phyloP scores from a whole-genome alignment of 345 rosid genomes.

The Geranium rotundifolium region DNA sequence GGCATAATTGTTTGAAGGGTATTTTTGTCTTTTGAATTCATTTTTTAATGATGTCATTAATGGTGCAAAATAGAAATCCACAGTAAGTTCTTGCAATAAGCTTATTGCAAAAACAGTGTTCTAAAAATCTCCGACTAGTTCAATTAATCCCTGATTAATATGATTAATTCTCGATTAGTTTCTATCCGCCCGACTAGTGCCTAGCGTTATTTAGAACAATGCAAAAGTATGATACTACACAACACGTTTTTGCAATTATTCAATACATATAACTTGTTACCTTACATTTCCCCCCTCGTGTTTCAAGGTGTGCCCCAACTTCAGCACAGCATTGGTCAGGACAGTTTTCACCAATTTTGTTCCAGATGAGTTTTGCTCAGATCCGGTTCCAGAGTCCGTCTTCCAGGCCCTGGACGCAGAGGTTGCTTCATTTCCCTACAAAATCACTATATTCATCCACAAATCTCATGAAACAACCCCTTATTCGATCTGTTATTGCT shows the following conservation, averaged over 20 bases:
- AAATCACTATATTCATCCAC: not conserved
- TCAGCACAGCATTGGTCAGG: slow-evolving; percentile 46
- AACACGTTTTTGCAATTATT: no score
- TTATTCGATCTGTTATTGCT: not conserved
- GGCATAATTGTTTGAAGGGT: not conserved
- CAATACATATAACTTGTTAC: not conserved
- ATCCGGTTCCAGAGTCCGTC: slow-evolving; percentile 53
- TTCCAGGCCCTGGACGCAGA: slow-evolving; percentile 52
- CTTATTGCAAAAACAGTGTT: no score
- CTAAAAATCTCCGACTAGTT: no score
- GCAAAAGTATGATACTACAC: no score
- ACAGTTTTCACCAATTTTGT: slow-evolving; percentile 65
- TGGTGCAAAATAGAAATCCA: no score
- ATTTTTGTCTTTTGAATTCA: not conserved
- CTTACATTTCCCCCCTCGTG: not conserved
- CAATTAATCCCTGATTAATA: no score
- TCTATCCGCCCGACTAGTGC: no score
- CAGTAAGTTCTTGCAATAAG: no score
- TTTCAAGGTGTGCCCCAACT: slow-evolving; percentile 67
- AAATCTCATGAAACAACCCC: not conserved
- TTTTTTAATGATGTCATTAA: no score
- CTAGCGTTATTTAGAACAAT: no score
- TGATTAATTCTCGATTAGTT: no score
- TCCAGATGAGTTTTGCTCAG: slow-evolving; percentile 81
- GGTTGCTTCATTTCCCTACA: slow-evolving; percentile 29